phyloP scores from a whole-genome alignment of 176 grass and related monocot genomes.

The Carex littledalei region DNA sequence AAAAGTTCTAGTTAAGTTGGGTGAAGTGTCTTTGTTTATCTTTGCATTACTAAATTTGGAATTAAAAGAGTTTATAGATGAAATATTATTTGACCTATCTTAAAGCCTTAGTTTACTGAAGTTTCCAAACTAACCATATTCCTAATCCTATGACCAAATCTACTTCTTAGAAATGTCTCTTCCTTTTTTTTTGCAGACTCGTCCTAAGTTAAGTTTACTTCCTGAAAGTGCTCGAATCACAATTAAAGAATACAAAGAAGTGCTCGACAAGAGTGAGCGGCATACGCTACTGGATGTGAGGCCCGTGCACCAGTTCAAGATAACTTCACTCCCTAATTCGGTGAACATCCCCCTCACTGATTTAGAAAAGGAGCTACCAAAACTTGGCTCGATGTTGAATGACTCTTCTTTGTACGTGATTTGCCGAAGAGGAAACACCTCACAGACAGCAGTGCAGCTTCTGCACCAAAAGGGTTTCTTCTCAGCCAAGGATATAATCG shows the following conservation, averaged over 20 bases:
- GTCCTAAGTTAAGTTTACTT: conserved; percentile 36
- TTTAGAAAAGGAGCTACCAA: conserved; percentile 55
- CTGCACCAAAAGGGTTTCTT: conserved; percentile 57
- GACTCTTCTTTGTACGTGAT: conserved; percentile 53
- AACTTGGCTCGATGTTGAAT: conserved; percentile 36
- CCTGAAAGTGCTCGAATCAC: conserved; percentile 48
- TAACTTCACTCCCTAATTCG: conserved; percentile 53
- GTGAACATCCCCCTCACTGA: conserved; percentile 58
- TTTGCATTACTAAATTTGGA: not conserved
- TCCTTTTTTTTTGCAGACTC: conserved; percentile 40
- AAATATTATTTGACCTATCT: not conserved
- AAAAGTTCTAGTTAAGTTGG: not conserved
- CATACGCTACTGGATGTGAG: conserved; percentile 77
- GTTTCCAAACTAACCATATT: not conserved
- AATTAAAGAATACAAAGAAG: conserved; percentile 53
- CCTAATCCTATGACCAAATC: not conserved
- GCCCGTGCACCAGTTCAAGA: conserved; percentile 77
- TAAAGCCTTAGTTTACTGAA: not conserved
- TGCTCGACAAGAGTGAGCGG: conserved; percentile 37
- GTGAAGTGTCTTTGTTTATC: not conserved
- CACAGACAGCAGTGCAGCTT: conserved; percentile 58
- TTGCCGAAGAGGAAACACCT: conserved; percentile 84
- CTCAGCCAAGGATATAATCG: conserved; percentile 61
- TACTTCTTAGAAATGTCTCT: not conserved
- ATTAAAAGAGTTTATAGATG: not conserved